These are phyloP conservation scores for Apiospora phragmitis DNA, from an alignment of 2,329 filamentous ascomycete species.

Conservation along the genomic window DNA sequence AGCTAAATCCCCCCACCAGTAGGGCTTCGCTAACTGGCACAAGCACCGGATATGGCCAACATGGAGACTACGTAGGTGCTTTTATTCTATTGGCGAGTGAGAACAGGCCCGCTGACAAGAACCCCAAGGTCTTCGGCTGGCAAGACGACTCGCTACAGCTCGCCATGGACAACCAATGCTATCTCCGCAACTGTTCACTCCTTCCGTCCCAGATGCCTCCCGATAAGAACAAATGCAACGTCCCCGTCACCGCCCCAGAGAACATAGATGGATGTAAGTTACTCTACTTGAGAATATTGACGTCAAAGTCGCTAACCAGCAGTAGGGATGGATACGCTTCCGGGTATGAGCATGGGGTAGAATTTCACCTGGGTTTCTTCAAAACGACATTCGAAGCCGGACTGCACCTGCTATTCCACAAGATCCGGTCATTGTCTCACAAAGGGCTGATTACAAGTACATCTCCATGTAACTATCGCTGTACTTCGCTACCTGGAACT, in stretches of 20 bases:
- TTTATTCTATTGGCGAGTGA: no score
- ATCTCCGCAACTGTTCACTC: constrained; percentile 30
- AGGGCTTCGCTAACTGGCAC: neutral
- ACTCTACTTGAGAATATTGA: rapidly evolving
- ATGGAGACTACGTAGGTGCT: constrained; percentile 9
- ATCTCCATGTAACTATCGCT: no score
- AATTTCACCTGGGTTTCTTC: neutral
- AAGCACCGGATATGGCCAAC: constrained; percentile 16
- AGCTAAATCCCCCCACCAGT: constrained; percentile 1
- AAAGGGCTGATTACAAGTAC: no score
- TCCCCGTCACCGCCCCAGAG: constrained; percentile 23
- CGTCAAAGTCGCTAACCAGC: neutral
- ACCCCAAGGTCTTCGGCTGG: constrained; percentile 12
- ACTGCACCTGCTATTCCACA: no score
- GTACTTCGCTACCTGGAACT: no score
- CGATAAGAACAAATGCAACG: constrained; percentile 29
- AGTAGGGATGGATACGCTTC: neutral
- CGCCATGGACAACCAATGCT: constrained; percentile 30
- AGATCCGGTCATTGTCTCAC: no score
- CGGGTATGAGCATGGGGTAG: neutral
- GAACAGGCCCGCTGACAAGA: neutral
- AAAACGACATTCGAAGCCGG: no score
- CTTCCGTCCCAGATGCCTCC: constrained; percentile 30
- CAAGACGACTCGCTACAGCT: constrained; percentile 12
- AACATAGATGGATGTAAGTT: constrained; percentile 23